phyloP scores from a whole-genome alignment of 169 alveolate species.

The Plasmodium gonderi region DNA sequence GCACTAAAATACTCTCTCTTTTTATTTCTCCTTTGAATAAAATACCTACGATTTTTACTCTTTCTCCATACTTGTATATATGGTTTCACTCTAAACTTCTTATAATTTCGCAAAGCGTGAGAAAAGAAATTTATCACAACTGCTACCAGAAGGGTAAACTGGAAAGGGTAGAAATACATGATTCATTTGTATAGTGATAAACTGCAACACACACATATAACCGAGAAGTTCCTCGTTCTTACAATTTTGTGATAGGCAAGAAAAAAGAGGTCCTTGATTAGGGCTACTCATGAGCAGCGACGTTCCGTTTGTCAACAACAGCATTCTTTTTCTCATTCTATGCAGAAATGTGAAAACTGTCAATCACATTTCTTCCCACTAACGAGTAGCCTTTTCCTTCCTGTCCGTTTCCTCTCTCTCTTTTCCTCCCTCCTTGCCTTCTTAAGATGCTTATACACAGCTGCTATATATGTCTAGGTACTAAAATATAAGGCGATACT shows the following conservation, averaged over 20 bases:
- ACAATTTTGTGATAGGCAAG: not conserved
- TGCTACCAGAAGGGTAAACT: not conserved
- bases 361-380: not conserved
- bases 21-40: not conserved
- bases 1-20: not conserved
- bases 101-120: slow-evolving; percentile 38
- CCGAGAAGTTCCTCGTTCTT: not conserved
- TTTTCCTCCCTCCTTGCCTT: not conserved
- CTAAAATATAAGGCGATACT: too few relatives aligned
- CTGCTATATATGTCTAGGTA: too few relatives aligned
- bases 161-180: slow-evolving; percentile 10
- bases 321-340: too few relatives aligned
- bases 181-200: slow-evolving; percentile 4
- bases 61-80: not conserved
- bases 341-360: not conserved
- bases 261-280: too few relatives aligned
- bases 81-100: slow-evolving; percentile 6
- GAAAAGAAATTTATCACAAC: not conserved
- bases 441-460: too few relatives aligned
- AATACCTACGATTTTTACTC: not conserved
- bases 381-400: not conserved
- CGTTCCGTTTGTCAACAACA: too few relatives aligned
- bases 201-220: too few relatives aligned
- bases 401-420: not conserved
- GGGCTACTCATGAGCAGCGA: too few relatives aligned